Evolutionary conservation across 139 green algal species (phyloP).

Genomic region (Astrephomene gubernaculifera): DNA sequence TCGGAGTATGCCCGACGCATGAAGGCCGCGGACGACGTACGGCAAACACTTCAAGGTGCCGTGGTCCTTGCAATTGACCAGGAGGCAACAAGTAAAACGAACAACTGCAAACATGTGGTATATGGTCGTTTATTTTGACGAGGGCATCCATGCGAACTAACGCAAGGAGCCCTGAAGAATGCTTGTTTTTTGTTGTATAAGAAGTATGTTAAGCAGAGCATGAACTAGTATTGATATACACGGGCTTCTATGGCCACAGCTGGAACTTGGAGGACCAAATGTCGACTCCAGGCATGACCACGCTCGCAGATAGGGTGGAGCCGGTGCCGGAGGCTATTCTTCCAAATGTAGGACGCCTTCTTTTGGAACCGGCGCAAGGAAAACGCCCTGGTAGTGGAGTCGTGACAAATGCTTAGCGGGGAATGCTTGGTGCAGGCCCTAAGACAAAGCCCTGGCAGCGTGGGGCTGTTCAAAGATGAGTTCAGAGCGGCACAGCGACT

Average conservation of each 20-base stretch:
- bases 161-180: too few species aligned
- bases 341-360: conserved; percentile 11
- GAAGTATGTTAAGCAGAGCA: too few species aligned
- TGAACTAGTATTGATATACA: too few species aligned
- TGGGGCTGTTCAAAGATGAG: conserved; percentile 58
- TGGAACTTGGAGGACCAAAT: background rate
- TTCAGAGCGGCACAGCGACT: conserved; percentile 52
- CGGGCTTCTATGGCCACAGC: background rate
- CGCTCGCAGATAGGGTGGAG: conserved; percentile 48
- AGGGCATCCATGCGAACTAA: too few species aligned
- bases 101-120: too few species aligned
- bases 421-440: conserved; percentile 42
- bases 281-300: background rate
- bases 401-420: too few species aligned
- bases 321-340: conserved; percentile 49
- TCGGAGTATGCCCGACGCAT: too few species aligned
- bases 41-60: too few species aligned
- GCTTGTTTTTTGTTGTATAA: background rate
- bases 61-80: background rate
- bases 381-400: too few species aligned
- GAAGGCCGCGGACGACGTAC: too few species aligned
- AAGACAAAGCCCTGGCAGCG: background rate
- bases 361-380: too few species aligned
- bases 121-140: too few species aligned
- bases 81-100: background rate